Evolutionary conservation across 495 filamentous ascomycete genomes (phyloP).

Genomic region (Penicillium riverlandense): DNA sequence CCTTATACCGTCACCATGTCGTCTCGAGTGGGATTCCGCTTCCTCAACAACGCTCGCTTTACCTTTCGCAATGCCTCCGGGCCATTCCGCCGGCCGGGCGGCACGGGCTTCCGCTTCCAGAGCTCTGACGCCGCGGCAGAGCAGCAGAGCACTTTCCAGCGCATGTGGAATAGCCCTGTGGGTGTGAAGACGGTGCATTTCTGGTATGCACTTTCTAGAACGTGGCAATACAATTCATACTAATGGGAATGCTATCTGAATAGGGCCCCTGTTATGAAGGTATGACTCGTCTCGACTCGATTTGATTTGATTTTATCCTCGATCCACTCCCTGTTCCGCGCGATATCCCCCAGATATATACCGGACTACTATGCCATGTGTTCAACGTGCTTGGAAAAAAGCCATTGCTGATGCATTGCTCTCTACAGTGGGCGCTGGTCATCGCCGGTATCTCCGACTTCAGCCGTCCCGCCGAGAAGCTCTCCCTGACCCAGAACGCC

Average conservation of each 20-base stretch:
- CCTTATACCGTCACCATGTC: constrained; percentile 29
- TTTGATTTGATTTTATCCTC: too few relatives aligned
- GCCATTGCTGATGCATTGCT: neutral
- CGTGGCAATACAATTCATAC: too few relatives aligned
- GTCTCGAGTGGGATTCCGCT: constrained; percentile 42
- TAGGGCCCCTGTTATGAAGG: constrained; percentile 97
- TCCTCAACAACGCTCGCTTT: constrained; percentile 45
- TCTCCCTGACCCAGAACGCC: constrained; percentile 84
- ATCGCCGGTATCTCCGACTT: constrained; percentile 90
- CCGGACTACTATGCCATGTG: neutral
- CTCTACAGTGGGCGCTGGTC: constrained; percentile 74
- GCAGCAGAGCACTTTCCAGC: constrained; percentile 56
- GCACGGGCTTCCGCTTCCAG: constrained; percentile 56
- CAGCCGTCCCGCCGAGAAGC: constrained; percentile 80
- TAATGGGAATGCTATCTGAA: neutral
- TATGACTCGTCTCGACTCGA: constrained; percentile 25
- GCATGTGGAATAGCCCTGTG: constrained; percentile 78
- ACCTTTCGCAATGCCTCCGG: constrained; percentile 42
- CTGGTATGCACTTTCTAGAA: constrained; percentile 48
- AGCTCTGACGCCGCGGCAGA: constrained; percentile 50
- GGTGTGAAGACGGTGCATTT: constrained; percentile 97
- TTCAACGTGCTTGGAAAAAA: neutral
- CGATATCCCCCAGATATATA: too few relatives aligned
- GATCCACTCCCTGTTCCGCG: too few relatives aligned
- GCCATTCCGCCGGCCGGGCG: constrained; percentile 46